Evolutionary conservation across 2,329 filamentous ascomycete genomes (phyloP), one percentile per base, ranked within the genome.

Genomic region (Ophiostoma himal-ulmi): DNA sequence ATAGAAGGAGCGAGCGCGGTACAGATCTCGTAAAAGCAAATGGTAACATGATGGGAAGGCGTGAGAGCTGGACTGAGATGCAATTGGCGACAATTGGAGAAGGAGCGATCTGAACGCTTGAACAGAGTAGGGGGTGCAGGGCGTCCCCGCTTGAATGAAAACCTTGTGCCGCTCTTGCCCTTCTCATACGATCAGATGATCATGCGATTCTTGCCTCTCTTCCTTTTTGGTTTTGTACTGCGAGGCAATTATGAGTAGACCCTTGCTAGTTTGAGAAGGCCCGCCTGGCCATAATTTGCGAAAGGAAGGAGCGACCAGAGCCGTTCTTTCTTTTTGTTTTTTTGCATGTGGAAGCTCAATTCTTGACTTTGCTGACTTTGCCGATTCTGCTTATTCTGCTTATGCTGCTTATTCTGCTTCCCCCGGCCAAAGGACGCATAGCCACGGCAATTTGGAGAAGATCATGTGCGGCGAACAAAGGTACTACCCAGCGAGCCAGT

Each of bases 131-230:
- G 60, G 37, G 34, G 30, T 36, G 30, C 30, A 36, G 14, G 62
- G n/a, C 36, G 11, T 67, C 65, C 65, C 65, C 65, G 65, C 65
- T 67, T 67, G 36, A 48, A 17, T 44, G 36, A 57, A 26, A 30
- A 57, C 52, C 52, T 57, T 57, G 52, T 57, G 52, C 52, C 52
- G 52, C 52, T 26, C 52, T 26, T 57, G 52, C 52, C 52, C 52
- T 57, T 54, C 48, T 68, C 67, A 57, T 68, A 68, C 48, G 67
- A 67, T 39, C 36, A 41, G 39, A 48, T 67, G 65, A 44, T 67
- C 65, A 67, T 67, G 65, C 65, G 22, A 67, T 48, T 17, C 64
- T 67, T 48, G 2, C 34, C 34, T 60, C 14, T 60, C 13, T 36
- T 36, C 20, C 34, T 36, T n/a, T 65, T 39, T n/a, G 39, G 26